phyloP scores from a whole-genome alignment of 2,329 filamentous ascomycete genomes.

The Hansfordia pulvinata region DNA sequence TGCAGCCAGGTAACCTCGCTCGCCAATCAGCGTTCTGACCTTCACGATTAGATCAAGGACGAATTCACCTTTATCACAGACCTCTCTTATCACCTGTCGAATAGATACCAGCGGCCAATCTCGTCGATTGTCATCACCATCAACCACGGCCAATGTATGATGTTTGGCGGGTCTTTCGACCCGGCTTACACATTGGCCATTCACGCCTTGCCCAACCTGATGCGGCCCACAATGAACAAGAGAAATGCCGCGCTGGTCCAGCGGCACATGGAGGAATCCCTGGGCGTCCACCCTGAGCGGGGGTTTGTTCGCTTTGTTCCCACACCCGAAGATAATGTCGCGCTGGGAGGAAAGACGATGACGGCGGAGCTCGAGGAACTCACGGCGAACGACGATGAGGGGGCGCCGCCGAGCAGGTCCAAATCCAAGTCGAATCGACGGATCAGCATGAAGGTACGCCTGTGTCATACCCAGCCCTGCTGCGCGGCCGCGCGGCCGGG shows the following conservation, averaged over 20 bases:
- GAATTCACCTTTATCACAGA: constrained; percentile 63
- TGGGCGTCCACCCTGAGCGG: constrained; percentile 51
- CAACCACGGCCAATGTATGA: constrained; percentile 61
- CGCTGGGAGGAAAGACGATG: constrained; percentile 56
- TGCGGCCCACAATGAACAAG: constrained; percentile 65
- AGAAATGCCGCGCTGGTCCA: constrained; percentile 70
- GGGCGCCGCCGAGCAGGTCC: constrained; percentile 10
- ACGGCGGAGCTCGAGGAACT: constrained; percentile 52
- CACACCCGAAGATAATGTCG: constrained; percentile 58
- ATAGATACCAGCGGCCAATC: constrained; percentile 61
- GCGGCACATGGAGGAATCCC: constrained; percentile 55
- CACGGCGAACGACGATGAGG: constrained; percentile 19
- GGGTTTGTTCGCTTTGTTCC: constrained; percentile 63
- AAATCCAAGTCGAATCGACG: constrained; percentile 12
- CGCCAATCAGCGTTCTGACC: neutral
- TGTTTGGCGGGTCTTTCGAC: constrained; percentile 63
- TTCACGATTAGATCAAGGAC: constrained; percentile 48
- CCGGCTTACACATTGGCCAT: constrained; percentile 70
- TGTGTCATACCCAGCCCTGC: neutral
- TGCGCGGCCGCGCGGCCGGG: neutral
- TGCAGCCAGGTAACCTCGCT: too few relatives aligned
- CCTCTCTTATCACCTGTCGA: constrained; percentile 58
- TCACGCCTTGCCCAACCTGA: constrained; percentile 51
- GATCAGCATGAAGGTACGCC: constrained; percentile 14
- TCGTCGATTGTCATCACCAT: constrained; percentile 63